Percentiles rank a stretch among this genome's conserved stretches.
Conservation (phyloP, 129 eudicot genomes). For the Oenanthe sinensis region DNA sequence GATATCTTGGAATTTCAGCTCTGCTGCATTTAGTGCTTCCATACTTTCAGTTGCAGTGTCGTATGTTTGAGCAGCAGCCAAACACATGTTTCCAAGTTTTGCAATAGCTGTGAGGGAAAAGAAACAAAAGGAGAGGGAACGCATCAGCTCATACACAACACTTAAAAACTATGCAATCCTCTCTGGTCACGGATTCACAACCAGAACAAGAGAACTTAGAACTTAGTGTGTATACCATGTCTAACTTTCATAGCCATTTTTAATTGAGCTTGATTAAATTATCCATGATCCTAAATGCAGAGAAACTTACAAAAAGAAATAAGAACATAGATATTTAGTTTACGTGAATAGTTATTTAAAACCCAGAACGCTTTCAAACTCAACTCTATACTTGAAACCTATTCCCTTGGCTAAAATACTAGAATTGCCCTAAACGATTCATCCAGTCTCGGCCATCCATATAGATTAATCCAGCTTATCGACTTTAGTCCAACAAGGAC, state of each 20-base stretch:
- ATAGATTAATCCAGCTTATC: neutral
- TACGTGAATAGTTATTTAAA: neutral
- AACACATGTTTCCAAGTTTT: conserved; percentile 53
- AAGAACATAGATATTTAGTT: neutral
- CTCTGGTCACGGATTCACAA: neutral
- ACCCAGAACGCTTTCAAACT: neutral
- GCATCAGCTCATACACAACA: conserved; percentile 1
- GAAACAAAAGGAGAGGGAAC: neutral
- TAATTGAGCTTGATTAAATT: neutral
- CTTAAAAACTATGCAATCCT: neutral
- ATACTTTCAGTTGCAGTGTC: conserved; percentile 70
- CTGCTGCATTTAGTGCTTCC: conserved; percentile 75
- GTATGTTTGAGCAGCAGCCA: conserved; percentile 73
- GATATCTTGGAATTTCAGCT: conserved; percentile 72
- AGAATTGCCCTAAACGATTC: neutral
- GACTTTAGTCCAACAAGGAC: neutral
- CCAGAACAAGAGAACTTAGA: neutral
- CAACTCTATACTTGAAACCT: neutral
- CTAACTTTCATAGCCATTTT: neutral
- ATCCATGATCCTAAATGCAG: neutral
- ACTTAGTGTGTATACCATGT: neutral
- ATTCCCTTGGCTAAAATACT: neutral
- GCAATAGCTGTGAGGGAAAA: conserved; percentile 36
- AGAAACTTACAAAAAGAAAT: neutral
- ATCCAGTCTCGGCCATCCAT: neutral